Conservation (phyloP, 768 basidiomycete species). For the Pisolithus marmoratus region DNA sequence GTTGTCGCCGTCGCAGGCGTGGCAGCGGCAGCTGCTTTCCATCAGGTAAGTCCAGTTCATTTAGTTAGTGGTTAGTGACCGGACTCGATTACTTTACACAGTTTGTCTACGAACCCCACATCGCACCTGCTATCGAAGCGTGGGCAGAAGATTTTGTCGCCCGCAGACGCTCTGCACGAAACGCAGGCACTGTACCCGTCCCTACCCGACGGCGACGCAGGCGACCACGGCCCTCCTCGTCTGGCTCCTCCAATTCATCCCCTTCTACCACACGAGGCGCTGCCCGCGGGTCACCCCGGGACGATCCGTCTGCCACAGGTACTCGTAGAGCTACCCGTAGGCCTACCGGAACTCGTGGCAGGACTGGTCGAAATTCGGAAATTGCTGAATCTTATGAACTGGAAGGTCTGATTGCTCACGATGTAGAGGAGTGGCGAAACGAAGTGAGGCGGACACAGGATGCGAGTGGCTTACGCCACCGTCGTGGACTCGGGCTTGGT, state of each 20-base stretch:
- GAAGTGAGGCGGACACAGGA: conserved; percentile 31
- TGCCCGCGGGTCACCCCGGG: not conserved
- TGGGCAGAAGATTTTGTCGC: conserved; percentile 32
- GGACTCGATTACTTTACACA: conserved; percentile 17
- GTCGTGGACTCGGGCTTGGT: conserved; percentile 3
- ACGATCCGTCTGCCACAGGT: not conserved
- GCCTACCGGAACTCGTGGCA: not conserved
- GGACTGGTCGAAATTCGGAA: conserved; percentile 13
- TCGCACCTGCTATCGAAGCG: conserved; percentile 54
- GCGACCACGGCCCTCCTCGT: not conserved
- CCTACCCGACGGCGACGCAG: conserved; percentile 11
- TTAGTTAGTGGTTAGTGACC: not conserved
- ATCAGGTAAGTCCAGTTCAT: conserved; percentile 40
- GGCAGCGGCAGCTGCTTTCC: conserved; percentile 50
- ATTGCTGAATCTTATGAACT: conserved; percentile 37
- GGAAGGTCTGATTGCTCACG: conserved; percentile 44
- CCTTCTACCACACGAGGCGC: not conserved
- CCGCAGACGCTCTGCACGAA: conserved; percentile 23
- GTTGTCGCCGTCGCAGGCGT: conserved; percentile 44
- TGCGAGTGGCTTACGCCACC: conserved; percentile 3
- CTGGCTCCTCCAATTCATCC: conserved; percentile 4
- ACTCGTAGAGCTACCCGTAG: not conserved
- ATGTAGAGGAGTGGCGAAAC: conserved; percentile 50
- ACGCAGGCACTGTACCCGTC: conserved; percentile 19
- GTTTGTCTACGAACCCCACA: conserved; percentile 68